Conservation (phyloP, 805 yeast species). For the Barnettozyma wickerhamii region DNA sequence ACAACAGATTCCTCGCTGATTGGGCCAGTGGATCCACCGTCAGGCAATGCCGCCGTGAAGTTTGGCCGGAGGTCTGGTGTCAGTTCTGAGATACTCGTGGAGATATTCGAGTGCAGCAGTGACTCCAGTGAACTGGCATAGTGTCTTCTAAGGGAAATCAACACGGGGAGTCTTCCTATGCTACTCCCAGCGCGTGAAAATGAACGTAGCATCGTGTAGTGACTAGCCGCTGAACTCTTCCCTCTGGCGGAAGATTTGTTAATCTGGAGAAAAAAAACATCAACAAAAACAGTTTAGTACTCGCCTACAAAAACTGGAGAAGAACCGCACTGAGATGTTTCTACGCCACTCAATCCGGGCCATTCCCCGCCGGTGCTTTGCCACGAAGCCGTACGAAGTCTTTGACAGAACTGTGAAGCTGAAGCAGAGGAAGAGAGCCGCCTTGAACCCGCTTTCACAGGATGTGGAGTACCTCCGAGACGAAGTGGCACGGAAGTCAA, state of each 20-base stretch:
- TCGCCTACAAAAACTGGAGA: too few species aligned
- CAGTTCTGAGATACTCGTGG: not conserved
- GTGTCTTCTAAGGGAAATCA: not conserved
- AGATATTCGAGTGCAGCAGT: not conserved
- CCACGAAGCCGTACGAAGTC: conserved; percentile 33
- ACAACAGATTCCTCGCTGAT: not conserved
- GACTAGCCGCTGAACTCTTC: too few species aligned
- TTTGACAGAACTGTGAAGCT: conserved; percentile 62
- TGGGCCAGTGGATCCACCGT: not conserved
- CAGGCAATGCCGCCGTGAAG: not conserved
- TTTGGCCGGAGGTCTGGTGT: not conserved
- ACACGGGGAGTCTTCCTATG: not conserved
- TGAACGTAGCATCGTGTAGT: not conserved
- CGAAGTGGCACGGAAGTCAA: conserved; percentile 67
- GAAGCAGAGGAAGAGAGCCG: conserved; percentile 51
- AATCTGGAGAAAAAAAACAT: too few species aligned
- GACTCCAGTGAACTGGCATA: not conserved
- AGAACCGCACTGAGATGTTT: not conserved
- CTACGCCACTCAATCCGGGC: not conserved
- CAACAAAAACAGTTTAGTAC: too few species aligned
- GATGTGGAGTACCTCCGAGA: conserved; percentile 69
- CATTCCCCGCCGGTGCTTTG: not conserved
- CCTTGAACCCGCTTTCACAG: conserved; percentile 43
- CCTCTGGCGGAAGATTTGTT: too few species aligned
- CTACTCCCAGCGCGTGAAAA: not conserved